Conservation (phyloP, 768 basidiomycete genomes). For the Boletellus emodensis region DNA sequence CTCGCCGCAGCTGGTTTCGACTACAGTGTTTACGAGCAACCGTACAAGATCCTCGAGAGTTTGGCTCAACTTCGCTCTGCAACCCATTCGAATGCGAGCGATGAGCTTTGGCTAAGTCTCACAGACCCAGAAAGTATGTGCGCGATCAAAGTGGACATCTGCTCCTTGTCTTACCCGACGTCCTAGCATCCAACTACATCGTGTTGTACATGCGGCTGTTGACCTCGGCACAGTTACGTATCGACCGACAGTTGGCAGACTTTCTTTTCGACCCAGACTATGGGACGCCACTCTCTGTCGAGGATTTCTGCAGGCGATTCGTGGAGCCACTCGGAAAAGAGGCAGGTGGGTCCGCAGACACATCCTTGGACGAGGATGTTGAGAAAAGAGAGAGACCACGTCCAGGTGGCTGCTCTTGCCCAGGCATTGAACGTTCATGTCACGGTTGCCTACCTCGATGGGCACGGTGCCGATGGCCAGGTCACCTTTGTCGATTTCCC, state of each 20-base stretch:
- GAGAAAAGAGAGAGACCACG: conserved; percentile 53
- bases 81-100: conserved; percentile 28
- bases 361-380: neutral
- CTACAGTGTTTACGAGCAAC: conserved; percentile 66
- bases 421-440: conserved; percentile 63
- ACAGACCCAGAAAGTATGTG: conserved; percentile 47
- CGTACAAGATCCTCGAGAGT: conserved; percentile 57
- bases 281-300: conserved; percentile 49
- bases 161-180: neutral
- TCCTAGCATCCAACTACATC: conserved; percentile 62
- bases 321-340: conserved; percentile 78
- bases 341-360: conserved; percentile 48
- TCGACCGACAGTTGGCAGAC: conserved; percentile 50
- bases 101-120: conserved; percentile 42
- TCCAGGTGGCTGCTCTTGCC: conserved; percentile 75
- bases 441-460: conserved; percentile 78
- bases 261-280: conserved; percentile 80
- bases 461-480: conserved; percentile 42
- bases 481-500: conserved; percentile 71
- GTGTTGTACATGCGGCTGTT: conserved; percentile 79
- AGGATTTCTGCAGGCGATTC: conserved; percentile 69
- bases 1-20: conserved; percentile 63
- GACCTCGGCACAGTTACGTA: conserved; percentile 78
- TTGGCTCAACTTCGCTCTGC: conserved; percentile 45
- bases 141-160: neutral